Percentiles rank a stretch among this genome's conserved stretches.
Evolutionary conservation across 257 asterid species (phyloP).

Genomic region (Solanum tarijense): DNA sequence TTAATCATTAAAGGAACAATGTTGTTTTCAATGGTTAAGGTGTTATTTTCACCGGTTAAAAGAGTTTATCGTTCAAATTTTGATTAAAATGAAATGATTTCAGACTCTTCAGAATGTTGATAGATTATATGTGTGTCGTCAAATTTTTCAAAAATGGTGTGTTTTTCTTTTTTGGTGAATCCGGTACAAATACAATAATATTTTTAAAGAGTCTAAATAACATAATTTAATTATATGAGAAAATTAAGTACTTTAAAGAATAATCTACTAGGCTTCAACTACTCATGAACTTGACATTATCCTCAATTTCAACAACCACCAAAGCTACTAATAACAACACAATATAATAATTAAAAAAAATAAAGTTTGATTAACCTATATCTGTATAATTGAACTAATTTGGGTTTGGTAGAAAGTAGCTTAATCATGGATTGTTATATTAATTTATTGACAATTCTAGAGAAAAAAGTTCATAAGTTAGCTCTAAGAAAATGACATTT

Average conservation of each 20-base stretch:
- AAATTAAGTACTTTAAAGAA: neutral
- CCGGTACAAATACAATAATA: rapidly evolving
- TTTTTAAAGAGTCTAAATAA: neutral
- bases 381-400: neutral
- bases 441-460: neutral
- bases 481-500: neutral
- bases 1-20: neutral
- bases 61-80: neutral
- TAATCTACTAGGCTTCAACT: neutral
- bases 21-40: neutral
- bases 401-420: neutral
- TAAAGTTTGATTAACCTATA: neutral
- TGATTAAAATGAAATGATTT: neutral
- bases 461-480: neutral
- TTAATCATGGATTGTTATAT: neutral
- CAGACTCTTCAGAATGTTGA: neutral
- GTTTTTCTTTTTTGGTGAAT: neutral
- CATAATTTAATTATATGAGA: neutral
- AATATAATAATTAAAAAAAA: neutral
- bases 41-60: neutral
- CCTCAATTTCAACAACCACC: neutral
- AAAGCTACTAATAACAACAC: neutral
- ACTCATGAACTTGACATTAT: neutral
- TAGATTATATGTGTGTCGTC: neutral
- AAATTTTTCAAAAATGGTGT: neutral